Conservation (phyloP, 129 eudicot genomes). For the Heracleum sosnowskyi region DNA sequence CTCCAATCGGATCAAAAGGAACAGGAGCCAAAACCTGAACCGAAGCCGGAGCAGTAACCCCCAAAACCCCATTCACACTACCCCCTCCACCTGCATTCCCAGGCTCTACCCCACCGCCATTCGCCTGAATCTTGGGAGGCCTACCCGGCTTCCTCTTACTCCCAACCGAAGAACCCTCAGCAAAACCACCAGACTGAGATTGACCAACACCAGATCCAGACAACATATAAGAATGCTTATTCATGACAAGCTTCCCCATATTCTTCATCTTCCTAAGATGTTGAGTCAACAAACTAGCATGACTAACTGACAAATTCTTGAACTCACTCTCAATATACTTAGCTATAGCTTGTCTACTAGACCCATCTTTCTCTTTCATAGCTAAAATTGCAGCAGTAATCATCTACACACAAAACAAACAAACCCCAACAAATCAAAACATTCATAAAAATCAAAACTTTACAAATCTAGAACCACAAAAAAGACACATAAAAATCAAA, state of each 20-base stretch:
- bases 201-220: slow-evolving; percentile 31
- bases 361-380: slow-evolving; percentile 61
- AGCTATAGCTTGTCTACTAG: slow-evolving; percentile 66
- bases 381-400: slow-evolving; percentile 59
- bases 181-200: background rate
- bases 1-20: slow-evolving; percentile 6
- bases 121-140: background rate
- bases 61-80: background rate
- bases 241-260: slow-evolving; percentile 57
- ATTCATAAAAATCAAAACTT: background rate
- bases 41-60: background rate
- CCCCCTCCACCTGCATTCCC: background rate
- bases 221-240: slow-evolving; percentile 66
- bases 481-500: background rate
- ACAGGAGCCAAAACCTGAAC: background rate
- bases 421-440: background rate
- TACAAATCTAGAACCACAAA: background rate
- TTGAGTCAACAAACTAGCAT: slow-evolving; percentile 54
- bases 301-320: slow-evolving; percentile 38
- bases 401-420: slow-evolving; percentile 42
- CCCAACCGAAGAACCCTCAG: slow-evolving; percentile 7
- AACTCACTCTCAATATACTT: slow-evolving; percentile 53
- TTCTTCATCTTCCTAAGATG: slow-evolving; percentile 54
- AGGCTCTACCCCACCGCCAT: background rate
- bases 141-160: slow-evolving; percentile 18